A percentile compares a stretch with the other conserved stretches of the same genome.
These are phyloP conservation scores for Microcos paniculata DNA, from an alignment of 345 rosid species.

Conservation along the genomic window DNA sequence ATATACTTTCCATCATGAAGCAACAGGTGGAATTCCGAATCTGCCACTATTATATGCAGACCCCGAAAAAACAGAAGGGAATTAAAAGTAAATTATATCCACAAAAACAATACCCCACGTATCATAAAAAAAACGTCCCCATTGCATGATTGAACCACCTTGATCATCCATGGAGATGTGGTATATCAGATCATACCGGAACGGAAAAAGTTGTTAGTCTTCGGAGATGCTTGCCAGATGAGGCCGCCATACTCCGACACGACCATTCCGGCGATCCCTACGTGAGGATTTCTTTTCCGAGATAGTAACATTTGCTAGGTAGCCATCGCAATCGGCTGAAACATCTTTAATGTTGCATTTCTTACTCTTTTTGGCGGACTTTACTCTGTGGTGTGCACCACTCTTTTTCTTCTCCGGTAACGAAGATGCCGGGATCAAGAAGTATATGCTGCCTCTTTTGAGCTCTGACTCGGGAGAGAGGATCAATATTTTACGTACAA, in stretches of 20 bases:
- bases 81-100: constrained; percentile 3
- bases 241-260: constrained; percentile 65
- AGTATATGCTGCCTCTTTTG: constrained; percentile 85
- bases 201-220: constrained; percentile 38
- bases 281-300: constrained; percentile 45
- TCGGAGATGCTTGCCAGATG: constrained; percentile 76
- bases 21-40: constrained; percentile 27
- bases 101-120: constrained; percentile 14
- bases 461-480: constrained; percentile 87
- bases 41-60: constrained; percentile 33
- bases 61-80: not conserved
- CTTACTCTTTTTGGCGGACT: constrained; percentile 25
- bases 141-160: not conserved
- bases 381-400: constrained; percentile 1
- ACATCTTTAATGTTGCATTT: constrained; percentile 10
- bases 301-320: constrained; percentile 24
- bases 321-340: constrained; percentile 31
- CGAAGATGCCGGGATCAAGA: constrained; percentile 69
- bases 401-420: constrained; percentile 47
- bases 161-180: not conserved
- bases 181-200: constrained; percentile 9
- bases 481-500: constrained; percentile 67
- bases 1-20: constrained; percentile 2
- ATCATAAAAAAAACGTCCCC: not conserved
- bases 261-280: constrained; percentile 49